Base-by-base conservation (phyloP, 164 flowering plant species). In the Berberis thunbergii region DNA sequence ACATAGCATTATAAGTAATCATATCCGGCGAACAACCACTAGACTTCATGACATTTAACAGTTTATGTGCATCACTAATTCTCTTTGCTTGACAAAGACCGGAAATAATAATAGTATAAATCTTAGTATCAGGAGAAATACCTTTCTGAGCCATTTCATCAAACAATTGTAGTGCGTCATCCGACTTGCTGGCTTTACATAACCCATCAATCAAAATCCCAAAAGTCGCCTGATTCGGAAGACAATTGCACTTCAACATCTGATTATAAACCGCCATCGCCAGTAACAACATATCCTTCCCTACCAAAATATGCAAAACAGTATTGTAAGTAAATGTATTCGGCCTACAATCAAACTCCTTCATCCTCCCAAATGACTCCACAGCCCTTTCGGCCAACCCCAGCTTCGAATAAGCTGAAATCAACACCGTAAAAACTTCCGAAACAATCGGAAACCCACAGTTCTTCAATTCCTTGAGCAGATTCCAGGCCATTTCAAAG, bases 241-340 rank as follows among this genome's bases (percentile, higher is more conserved):
- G 26, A 49, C 72, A 76, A 70, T 78, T 77, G 9, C 65, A 67
- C 76, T 86, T 90, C 76, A 84, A 4, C 94, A 93, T 88, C 75
- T 74, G 67, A 74, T 81, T 83, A 66, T 85, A 93, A 60, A 93
- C 77, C 0, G 88, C 97, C 67, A 86, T 71, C 12, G 90, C 98
- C 44, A 90, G 60, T 73, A 75, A 65, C 53, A 73, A 62, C 49
- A 80, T 71, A 44, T 75, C 68, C 59, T 83, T 75, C 48, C 70
- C 60, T 4, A 83, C 64, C 67, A 83, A n/a, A 64, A 86, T 64
- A 58, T 72, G 69, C 49, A 93, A 57, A 4, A 93, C 64, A 10
- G 72, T 49, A 67, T 88, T 90, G 70, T 77, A 90, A 66, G 83
- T 75, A 71, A 70, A 76, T 40, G 86, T 79, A 73, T 84, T 73